phyloP scores from a whole-genome alignment of 192 early-diverging fungal species.

The Powellomyces hirtus region DNA sequence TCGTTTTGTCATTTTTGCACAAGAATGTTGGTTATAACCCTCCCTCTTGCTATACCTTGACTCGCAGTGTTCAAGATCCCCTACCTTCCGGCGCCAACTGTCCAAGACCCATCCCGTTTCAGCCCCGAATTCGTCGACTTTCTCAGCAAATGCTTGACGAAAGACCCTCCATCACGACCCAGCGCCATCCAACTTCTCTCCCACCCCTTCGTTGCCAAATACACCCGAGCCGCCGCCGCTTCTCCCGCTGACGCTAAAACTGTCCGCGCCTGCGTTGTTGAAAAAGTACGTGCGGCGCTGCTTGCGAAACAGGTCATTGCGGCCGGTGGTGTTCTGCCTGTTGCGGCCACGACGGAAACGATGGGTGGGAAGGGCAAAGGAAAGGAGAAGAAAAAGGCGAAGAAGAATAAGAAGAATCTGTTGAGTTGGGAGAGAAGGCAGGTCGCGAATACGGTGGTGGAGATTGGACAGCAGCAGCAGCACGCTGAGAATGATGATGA shows the following conservation, averaged over 20 bases:
- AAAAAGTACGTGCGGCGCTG: conserved; percentile 29
- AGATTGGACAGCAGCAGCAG: background rate
- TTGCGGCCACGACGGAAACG: background rate
- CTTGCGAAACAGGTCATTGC: background rate
- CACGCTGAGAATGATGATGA: background rate
- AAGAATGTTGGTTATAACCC: background rate
- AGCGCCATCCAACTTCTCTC: conserved; percentile 21
- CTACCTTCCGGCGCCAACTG: conserved; percentile 37
- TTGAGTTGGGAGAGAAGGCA: background rate
- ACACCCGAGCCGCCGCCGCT: background rate
- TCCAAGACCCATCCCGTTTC: conserved; percentile 9
- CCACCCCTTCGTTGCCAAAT: conserved; percentile 35
- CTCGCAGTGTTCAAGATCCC: conserved; percentile 47
- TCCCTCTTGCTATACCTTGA: conserved; percentile 2
- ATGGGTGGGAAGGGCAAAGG: background rate
- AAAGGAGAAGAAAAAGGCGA: conserved; percentile 12
- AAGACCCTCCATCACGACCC: conserved; percentile 15
- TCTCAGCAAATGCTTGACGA: conserved; percentile 37
- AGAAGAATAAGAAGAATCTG: conserved; percentile 10
- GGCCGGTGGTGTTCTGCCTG: no score
- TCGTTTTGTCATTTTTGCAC: no score
- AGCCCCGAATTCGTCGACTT: conserved; percentile 32
- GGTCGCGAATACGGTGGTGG: background rate
- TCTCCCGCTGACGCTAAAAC: conserved; percentile 5
- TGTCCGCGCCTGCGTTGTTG: conserved; percentile 13